Percentiles rank a stretch among this genome's conserved stretches.
phyloP scores from a whole-genome alignment of 176 grass and related monocot species.

The Oryza meridionalis region DNA sequence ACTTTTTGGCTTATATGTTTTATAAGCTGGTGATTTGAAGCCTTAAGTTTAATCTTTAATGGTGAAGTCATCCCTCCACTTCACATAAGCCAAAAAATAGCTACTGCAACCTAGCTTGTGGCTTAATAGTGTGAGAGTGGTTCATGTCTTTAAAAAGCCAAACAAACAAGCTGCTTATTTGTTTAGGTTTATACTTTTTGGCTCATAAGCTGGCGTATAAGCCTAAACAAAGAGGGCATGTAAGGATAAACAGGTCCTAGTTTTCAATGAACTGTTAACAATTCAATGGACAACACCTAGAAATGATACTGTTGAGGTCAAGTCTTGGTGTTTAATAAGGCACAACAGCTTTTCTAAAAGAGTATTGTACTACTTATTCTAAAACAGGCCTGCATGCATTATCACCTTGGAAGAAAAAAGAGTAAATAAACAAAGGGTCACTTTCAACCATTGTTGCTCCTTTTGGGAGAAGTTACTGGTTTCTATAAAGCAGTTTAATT shows the following conservation, averaged over 20 bases:
- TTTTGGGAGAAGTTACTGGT: neutral
- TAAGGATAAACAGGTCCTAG: neutral
- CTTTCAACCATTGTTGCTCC: slow-evolving; percentile 14
- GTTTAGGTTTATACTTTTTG: too few species aligned
- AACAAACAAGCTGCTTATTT: too few species aligned
- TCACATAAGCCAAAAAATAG: too few species aligned
- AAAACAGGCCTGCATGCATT: neutral
- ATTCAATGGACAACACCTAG: neutral
- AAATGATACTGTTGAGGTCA: neutral
- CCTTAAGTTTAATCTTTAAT: too few species aligned
- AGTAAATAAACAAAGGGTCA: neutral
- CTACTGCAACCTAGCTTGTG: too few species aligned
- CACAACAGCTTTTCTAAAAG: neutral
- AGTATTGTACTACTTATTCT: neutral
- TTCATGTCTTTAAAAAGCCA: too few species aligned
- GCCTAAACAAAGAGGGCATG: neutral
- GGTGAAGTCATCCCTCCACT: too few species aligned
- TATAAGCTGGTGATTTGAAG: too few species aligned
- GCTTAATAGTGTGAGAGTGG: too few species aligned
- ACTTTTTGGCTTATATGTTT: too few species aligned
- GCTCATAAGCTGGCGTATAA: too few species aligned
- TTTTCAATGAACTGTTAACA: slow-evolving; percentile 26
- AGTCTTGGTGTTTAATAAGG: neutral
- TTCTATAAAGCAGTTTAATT: neutral
- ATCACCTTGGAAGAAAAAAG: neutral